Evolutionary conservation across 768 basidiomycete genomes (phyloP).

Genomic region (Pleurotus eryngii): DNA sequence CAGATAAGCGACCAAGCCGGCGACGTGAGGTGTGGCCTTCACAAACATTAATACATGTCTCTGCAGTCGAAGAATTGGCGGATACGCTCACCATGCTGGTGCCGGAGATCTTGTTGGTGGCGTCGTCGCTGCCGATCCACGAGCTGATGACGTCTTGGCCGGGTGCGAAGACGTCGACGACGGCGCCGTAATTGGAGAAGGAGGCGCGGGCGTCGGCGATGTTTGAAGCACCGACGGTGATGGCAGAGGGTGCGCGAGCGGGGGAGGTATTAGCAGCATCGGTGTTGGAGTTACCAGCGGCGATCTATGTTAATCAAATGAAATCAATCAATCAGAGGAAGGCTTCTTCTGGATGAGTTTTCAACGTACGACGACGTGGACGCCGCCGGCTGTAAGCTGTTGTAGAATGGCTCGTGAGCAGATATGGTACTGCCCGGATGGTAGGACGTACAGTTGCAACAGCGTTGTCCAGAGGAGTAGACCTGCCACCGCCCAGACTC

Average conservation of each 20-base stretch:
- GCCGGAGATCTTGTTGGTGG: conserved; percentile 22
- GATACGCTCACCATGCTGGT: conserved; percentile 21
- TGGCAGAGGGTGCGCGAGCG: conserved; percentile 29
- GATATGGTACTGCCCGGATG: too few relatives aligned
- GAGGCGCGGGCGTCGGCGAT: conserved; percentile 31
- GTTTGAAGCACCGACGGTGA: conserved; percentile 37
- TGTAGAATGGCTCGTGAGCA: neutral
- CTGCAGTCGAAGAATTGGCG: neutral
- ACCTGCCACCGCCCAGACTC: conserved; percentile 31
- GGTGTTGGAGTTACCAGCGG: conserved; percentile 31
- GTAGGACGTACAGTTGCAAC: conserved; percentile 20
- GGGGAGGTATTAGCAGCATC: conserved; percentile 31
- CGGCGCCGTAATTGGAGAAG: conserved; percentile 38
- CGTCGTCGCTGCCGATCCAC: conserved; percentile 23
- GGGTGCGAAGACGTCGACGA: conserved; percentile 40
- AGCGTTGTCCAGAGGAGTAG: conserved; percentile 27
- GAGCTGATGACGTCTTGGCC: conserved; percentile 29
- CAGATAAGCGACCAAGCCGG: conserved; percentile 37
- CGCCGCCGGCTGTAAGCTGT: conserved; percentile 24
- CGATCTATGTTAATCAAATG: conserved; percentile 8
- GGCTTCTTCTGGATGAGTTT: neutral
- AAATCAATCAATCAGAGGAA: neutral
- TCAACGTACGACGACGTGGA: conserved; percentile 24
- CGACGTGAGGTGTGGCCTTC: conserved; percentile 37
- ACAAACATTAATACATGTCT: neutral